Percentiles rank a stretch among this genome's conserved stretches.
These are phyloP conservation scores for Madurella fahalii DNA, from an alignment of 2,329 filamentous ascomycete species.

Conservation along the genomic window DNA sequence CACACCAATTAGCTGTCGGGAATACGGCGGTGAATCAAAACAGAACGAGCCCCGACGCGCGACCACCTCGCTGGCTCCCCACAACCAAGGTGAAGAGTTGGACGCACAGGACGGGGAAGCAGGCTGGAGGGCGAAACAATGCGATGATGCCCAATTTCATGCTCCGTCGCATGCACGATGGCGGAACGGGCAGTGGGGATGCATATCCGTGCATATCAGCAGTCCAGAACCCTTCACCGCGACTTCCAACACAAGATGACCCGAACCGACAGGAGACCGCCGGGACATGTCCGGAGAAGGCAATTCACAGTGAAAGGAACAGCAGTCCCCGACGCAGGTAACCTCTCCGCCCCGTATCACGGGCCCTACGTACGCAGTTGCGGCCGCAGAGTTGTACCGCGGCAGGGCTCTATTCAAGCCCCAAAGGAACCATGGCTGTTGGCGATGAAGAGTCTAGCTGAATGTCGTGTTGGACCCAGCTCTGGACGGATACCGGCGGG, in stretches of 20 bases:
- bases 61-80: conserved; percentile 19
- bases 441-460: conserved; percentile 10
- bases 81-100: conserved; percentile 16
- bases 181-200: conserved; percentile 11
- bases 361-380: conserved; percentile 12
- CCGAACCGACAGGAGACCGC: neutral
- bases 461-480: conserved; percentile 13
- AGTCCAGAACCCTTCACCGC: neutral
- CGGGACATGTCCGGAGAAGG: neutral
- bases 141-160: conserved; percentile 25
- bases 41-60: conserved; percentile 15
- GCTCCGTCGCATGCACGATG: conserved; percentile 12
- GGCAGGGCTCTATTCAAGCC: neutral
- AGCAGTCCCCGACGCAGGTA: neutral
- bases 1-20: conserved; percentile 8
- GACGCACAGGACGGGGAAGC: neutral
- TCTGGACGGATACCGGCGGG: conserved; percentile 9
- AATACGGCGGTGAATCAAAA: conserved; percentile 18
- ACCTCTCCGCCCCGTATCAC: neutral
- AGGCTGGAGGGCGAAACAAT: conserved; percentile 16
- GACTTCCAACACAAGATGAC: neutral
- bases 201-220: conserved; percentile 16
- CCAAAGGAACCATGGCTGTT: neutral
- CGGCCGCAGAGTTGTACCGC: conserved; percentile 8
- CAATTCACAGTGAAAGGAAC: neutral